Base-by-base conservation (phyloP, 1,139 yeast species). In the Kodamaea derodonti region DNA sequence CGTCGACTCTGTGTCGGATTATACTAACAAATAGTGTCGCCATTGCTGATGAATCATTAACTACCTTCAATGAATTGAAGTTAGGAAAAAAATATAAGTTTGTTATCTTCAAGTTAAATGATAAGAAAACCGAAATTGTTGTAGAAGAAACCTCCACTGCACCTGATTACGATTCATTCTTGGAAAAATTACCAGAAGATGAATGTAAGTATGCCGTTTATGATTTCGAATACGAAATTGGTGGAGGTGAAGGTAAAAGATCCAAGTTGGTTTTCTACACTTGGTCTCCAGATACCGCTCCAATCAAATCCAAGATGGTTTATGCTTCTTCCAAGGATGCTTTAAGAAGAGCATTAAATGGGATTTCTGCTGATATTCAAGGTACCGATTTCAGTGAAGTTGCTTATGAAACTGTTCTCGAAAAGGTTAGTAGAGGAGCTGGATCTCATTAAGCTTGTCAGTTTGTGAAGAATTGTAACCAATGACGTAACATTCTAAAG, bases 261-360 rank as follows among this genome's bases (percentile, higher is more conserved):
- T 82, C 90, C 57, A 92, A 92, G 77, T 84, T 92, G 55, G 82
- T 90, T 41, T 92, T 92, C 69, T 84, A 65, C 73, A 84, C 94
- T 49, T 92, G 99, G 99, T 81, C 97, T 45, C 98, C 98, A 55
- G 98, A 94, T 62, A 84, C 95, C 43, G 96, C 97, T 36, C 87
- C 95, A 43, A 80, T 94, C 54, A 84, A 88, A 70, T 65, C 94
- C 53, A 92, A 92, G 83, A 94, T 92, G 98, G 85, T 90, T 43
- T 90, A 88, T 72, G 97, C 99, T 33, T 80, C 97, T 9, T 90
- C 97, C 44, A 90, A 88, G 72, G 98, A 92, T 55, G 95, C 97
- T 36, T 78, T 92, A 59, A 92, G 97, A 76, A 87, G 95, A 69
- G 92, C 98, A 32, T 77, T 92, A 58, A 90, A 85, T 62, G 99